Evolutionary conservation across 495 filamentous ascomycete species (phyloP), one percentile per base, ranked within the genome.

Genomic region (Pyrenopolyporus hunteri): DNA sequence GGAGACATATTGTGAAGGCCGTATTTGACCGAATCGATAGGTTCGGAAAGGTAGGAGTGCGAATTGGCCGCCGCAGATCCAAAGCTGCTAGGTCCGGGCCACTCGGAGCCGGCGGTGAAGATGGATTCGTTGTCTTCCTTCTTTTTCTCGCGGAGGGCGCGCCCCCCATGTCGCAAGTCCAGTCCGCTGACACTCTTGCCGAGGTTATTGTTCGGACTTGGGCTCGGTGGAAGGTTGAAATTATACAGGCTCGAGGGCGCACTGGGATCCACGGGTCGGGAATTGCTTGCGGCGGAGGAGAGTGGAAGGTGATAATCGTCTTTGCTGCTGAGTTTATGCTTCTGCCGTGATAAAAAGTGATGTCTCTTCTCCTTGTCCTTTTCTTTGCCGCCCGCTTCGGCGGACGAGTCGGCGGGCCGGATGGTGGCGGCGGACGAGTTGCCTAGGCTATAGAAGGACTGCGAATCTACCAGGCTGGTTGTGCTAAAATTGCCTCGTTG

Each of bases 201-300:
- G 47, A 85, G 84, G 14, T 88, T 85, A 22, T 81, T 83, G 16
- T 84, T 85, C 0, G 93, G 91, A 0, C 88, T 59, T 75, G 93
- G 62, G 82, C 88, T 79, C 83, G 93, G 51, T 75, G 93, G 81
- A 22, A 86, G 42, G 64, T 78, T 77, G 72, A 85, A 85, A 58
- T 76, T 83, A 75, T 97, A 97, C 0, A 97, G 78, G 42, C 90
- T 91, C 66, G 87, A 87, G 1, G 92, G 91, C 3, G 91, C 91
- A 63, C 82, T 88, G 0, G 92, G 91, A 69, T 96, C 91, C 1
- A 87, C 85, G 0, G 93, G 90, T 67, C 84, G 86, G 4, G 92
- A 97, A 70, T 96, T 98, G 69, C 90, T 94, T 22, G 86, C 87
- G 14, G 92, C 92, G 2, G 94, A 98, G 0, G 92, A 96, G 1